Conservation (phyloP, 176 grass and related monocot genomes). For the Puccinellia tenuiflora region DNA sequence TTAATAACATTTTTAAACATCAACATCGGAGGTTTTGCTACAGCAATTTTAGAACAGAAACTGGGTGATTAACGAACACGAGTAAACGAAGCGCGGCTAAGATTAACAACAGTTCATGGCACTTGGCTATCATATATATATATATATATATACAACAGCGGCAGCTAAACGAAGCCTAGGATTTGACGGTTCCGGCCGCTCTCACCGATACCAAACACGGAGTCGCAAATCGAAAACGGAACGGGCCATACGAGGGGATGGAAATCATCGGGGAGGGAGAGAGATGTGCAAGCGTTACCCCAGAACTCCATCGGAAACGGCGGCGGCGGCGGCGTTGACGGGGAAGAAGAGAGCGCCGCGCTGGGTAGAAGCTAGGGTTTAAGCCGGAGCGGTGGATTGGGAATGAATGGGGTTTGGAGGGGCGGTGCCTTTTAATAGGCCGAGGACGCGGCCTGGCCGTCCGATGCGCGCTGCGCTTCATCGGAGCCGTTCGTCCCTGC, state of each 20-base stretch:
- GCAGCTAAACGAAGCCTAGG: neutral
- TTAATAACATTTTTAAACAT: too few species aligned
- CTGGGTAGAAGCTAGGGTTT: neutral
- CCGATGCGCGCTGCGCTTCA: neutral
- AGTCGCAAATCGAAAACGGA: neutral
- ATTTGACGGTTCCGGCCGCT: neutral
- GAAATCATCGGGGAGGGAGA: too few species aligned
- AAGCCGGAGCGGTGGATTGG: neutral
- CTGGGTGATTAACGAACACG: too few species aligned
- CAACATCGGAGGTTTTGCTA: too few species aligned
- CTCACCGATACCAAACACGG: neutral
- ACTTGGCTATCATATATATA: neutral
- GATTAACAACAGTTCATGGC: too few species aligned
- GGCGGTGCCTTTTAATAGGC: neutral
- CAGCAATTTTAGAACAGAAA: too few species aligned
- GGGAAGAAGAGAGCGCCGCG: neutral
- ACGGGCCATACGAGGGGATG: neutral
- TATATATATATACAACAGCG: too few species aligned
- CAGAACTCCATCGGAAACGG: constrained; percentile 36
- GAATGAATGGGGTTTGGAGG: neutral
- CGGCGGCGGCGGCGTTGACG: neutral
- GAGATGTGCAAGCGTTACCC: neutral
- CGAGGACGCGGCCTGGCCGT: neutral
- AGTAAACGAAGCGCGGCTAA: too few species aligned
- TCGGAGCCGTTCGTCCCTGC: neutral